Percentiles rank a stretch among this genome's conserved stretches.
phyloP scores from a whole-genome alignment of 2,329 filamentous ascomycete species.

The Cordyceps pruinosa region DNA sequence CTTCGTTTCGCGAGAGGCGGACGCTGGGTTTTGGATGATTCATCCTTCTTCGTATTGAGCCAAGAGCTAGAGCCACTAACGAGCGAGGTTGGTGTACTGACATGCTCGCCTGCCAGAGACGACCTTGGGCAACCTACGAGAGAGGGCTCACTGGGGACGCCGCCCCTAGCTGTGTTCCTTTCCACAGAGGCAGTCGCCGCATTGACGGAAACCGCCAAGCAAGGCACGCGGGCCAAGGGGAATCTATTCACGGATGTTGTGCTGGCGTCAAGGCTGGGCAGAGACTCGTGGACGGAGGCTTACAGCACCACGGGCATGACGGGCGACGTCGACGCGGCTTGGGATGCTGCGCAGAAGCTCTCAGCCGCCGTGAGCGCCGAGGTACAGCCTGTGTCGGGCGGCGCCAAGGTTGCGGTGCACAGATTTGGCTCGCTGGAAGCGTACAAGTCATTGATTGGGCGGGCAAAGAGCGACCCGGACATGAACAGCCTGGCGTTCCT shows the following conservation, averaged over 20 bases:
- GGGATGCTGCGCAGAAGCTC: neutral
- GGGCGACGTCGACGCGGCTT: neutral
- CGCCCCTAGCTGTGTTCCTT: neutral
- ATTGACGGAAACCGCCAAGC: neutral
- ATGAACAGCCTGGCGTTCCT: conserved; percentile 9
- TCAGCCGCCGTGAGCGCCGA: neutral
- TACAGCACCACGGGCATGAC: neutral
- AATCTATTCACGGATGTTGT: neutral
- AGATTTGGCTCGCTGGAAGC: neutral
- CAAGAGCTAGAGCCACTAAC: neutral
- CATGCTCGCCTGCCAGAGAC: neutral
- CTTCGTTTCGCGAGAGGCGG: neutral
- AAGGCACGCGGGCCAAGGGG: neutral
- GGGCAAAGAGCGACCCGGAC: conserved; percentile 5
- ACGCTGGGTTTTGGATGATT: neutral
- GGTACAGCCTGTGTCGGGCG: too few species aligned
- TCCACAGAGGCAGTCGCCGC: neutral
- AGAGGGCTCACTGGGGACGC: neutral
- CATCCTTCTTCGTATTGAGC: neutral
- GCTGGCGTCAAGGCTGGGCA: neutral
- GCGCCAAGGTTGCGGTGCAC: neutral
- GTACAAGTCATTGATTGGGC: neutral
- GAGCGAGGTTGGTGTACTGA: neutral
- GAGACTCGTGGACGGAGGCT: neutral
- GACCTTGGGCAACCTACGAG: neutral